Evolutionary conservation across 352 stramenopile genomes (phyloP).

Genomic region (Globisporangium radiosum): DNA sequence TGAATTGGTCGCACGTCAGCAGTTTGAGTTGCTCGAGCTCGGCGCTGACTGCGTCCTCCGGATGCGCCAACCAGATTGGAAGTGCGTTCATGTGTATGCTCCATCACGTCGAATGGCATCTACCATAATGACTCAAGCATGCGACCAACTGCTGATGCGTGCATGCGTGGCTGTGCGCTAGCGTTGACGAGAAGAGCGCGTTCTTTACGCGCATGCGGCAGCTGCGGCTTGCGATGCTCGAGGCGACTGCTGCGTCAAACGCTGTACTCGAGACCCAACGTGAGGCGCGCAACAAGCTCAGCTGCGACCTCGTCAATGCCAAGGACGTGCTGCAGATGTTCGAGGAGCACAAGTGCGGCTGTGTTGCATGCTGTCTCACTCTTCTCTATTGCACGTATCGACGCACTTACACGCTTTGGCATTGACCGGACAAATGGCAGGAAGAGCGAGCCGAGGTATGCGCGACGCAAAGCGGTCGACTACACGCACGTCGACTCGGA

Average conservation of each 20-base stretch:
- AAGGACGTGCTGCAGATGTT: conserved; percentile 34
- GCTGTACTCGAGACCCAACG: conserved; percentile 33
- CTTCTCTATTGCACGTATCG: background rate
- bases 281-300: conserved; percentile 38
- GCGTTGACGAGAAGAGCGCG: conserved; percentile 29
- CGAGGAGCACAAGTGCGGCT: conserved; percentile 29
- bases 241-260: conserved; percentile 19
- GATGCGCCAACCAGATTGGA: conserved; percentile 56
- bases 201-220: conserved; percentile 58
- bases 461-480: conserved; percentile 14
- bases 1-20: conserved; percentile 28
- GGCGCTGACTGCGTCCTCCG: conserved; percentile 33
- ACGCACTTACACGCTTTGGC: background rate
- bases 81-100: conserved; percentile 21
- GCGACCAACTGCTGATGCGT: background rate
- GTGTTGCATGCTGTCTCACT: background rate
- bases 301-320: conserved; percentile 34
- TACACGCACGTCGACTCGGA: conserved; percentile 49
- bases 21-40: conserved; percentile 35
- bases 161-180: conserved; percentile 6
- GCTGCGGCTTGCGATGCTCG: conserved; percentile 41
- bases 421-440: background rate
- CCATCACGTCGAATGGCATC: background rate
- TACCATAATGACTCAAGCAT: no score
- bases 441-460: background rate